A percentile compares a stretch with the other conserved stretches of the same genome.
Conservation (phyloP, 2,329 filamentous ascomycete species). For the Elsinoe fawcettii region DNA sequence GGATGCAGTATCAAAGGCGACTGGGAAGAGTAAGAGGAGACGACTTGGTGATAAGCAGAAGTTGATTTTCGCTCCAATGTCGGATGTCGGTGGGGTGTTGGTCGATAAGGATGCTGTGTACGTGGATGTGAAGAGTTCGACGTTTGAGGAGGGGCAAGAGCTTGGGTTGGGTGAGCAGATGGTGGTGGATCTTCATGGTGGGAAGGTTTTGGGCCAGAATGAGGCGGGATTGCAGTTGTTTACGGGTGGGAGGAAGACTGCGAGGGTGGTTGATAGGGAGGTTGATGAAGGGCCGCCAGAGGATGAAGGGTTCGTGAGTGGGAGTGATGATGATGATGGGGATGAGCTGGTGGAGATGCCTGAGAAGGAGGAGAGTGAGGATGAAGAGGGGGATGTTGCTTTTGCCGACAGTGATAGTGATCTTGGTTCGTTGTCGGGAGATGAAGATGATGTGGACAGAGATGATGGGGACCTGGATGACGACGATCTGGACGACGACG, state of each 20-base stretch:
- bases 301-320: conserved; percentile 41
- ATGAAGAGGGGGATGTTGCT: conserved; percentile 65
- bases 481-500: conserved; percentile 37
- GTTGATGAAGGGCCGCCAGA: conserved; percentile 45
- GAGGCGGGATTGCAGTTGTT: conserved; percentile 82
- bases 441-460: conserved; percentile 34
- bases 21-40: conserved; percentile 71
- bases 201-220: conserved; percentile 74
- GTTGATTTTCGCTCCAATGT: conserved; percentile 94
- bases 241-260: conserved; percentile 47
- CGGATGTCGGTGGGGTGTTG: conserved; percentile 88
- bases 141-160: conserved; percentile 62
- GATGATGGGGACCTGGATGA: conserved; percentile 56
- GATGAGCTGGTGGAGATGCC: conserved; percentile 38
- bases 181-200: conserved; percentile 80
- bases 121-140: conserved; percentile 64
- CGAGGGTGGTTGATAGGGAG: conserved; percentile 41
- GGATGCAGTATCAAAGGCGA: conserved; percentile 73
- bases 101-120: conserved; percentile 97
- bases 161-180: conserved; percentile 92
- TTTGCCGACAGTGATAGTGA: conserved; percentile 98
- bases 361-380: conserved; percentile 42
- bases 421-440: conserved; percentile 72
- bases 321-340: conserved; percentile 50
- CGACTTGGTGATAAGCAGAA: conserved; percentile 95